Percentiles rank a stretch among this genome's conserved stretches.
phyloP scores from a whole-genome alignment of 768 basidiomycete species.

The Cyclocybe aegerita region DNA sequence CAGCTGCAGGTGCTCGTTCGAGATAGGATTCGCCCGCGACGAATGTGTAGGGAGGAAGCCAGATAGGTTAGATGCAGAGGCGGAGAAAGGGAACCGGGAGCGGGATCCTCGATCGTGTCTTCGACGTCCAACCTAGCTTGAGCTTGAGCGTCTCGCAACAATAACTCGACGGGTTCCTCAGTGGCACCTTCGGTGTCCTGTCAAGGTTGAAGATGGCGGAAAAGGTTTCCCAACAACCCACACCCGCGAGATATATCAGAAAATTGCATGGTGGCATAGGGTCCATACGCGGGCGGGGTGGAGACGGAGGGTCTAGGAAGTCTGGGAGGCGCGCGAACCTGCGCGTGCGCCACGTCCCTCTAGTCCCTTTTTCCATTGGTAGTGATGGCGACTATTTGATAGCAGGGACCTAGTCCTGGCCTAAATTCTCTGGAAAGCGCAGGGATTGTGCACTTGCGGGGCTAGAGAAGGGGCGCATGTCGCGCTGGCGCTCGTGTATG shows the following conservation, averaged over 20 bases:
- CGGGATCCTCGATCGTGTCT: conserved; percentile 1
- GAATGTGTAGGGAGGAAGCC: not conserved
- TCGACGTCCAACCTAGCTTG: not conserved
- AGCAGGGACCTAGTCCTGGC: not conserved
- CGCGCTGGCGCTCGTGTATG: too few species aligned
- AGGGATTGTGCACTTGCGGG: too few species aligned
- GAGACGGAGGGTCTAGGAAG: too few species aligned
- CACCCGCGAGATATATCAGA: too few species aligned
- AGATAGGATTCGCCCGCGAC: conserved; percentile 8
- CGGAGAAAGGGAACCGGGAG: conserved; percentile 1
- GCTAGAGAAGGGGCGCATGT: too few species aligned
- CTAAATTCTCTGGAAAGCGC: too few species aligned
- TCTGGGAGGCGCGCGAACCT: not conserved
- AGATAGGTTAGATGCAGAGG: not conserved
- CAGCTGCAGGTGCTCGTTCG: not conserved
- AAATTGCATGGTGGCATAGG: too few species aligned
- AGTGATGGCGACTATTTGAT: conserved; percentile 16
- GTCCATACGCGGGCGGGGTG: too few species aligned
- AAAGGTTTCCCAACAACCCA: too few species aligned
- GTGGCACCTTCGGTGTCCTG: too few species aligned
- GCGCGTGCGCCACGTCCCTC: not conserved
- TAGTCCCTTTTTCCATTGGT: conserved; percentile 4
- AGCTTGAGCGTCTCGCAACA: not conserved
- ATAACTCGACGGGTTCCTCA: too few species aligned
- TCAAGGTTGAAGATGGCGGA: too few species aligned